Base-by-base conservation (phyloP, 176 grass and related monocot genomes). In the Paspalum notatum region DNA sequence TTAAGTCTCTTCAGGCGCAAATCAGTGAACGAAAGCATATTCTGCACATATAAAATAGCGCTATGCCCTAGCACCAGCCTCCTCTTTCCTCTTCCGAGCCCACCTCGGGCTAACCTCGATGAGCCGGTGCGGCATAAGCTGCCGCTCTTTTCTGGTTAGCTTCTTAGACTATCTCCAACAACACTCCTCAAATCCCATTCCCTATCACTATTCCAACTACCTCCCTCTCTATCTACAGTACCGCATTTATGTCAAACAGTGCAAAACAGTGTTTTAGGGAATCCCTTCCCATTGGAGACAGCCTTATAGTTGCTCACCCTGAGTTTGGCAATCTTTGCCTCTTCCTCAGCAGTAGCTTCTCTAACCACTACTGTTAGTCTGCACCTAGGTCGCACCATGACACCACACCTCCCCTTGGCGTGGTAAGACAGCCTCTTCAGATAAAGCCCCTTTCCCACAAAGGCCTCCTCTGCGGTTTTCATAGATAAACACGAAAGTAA, bases 231-330 rank as follows among this genome's bases (percentile, higher is more conserved):
- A n/a, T n/a, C n/a, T n/a, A n/a, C n/a, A n/a, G n/a, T n/a, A n/a
- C n/a, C n/a, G n/a, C n/a, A n/a, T n/a, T n/a, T n/a, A n/a, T n/a
- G n/a, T n/a, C n/a, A n/a, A n/a, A n/a, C n/a, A n/a, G n/a, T n/a
- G n/a, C n/a, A n/a, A n/a, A n/a, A n/a, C n/a, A n/a, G n/a, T n/a
- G n/a, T n/a, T n/a, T n/a, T n/a, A n/a, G n/a, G n/a, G n/a, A n/a
- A n/a, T n/a, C n/a, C n/a, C n/a, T n/a, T n/a, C n/a, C n/a, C n/a
- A n/a, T n/a, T n/a, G n/a, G n/a, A n/a, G n/a, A n/a, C n/a, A n/a
- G n/a, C n/a, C 66, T 98, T 98, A 44, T 91, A 94, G 84, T 94
- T 98, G 69, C 87, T 98, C 60, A 94, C 92, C 51, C 95, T 89
- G 16, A 98, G 90, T 80, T 84, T 98, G 37, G 88, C 95, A 20